Base-by-base conservation (phyloP, 2,329 filamentous ascomycete genomes). In the Bertia moriformis region DNA sequence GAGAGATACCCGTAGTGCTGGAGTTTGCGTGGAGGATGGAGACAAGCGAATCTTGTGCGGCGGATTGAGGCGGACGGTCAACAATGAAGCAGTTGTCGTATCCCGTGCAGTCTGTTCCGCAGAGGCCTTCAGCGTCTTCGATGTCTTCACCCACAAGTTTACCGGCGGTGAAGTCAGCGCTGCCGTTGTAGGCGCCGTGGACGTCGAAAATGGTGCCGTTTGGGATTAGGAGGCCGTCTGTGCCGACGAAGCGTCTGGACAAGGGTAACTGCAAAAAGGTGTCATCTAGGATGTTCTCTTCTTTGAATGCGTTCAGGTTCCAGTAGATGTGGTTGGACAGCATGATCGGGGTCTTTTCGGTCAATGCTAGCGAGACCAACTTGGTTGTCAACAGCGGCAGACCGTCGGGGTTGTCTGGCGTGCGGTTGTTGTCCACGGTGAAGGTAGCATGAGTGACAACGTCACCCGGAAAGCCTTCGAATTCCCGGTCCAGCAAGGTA, bases 81-180 rank as follows among this genome's bases (percentile, higher is more conserved):
- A 65, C 46, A 38, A 66, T 52, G 48, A 59, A 67, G 45, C 61
- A 63, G 42, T 60, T 66, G 40, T 79, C 74, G 51, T 77, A 74
- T 19, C 74, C 74, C 1, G 61, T 66, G 58, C 74, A 79, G 47
- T 61, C 63, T 33, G 57, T 63, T 14, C 74, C 74, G 49, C 74
- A 78, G 45, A 71, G 65, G n/a, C 67, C 70, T 1, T 57, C 43
- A 3, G 71, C 59, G 14, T 65, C 53, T 27, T 60, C 53, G 38
- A 71, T 58, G 45, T 73, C 70, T 37, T 63, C 54, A 22, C 73
- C 73, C 15, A 78, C 54, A 30, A 72, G 60, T 55, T 77, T 78
- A 17, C 69, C 65, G 3, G 59, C 48, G 2, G 66, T 69, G 63
- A 75, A 78, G 57, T 35, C 32, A 7, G 17, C 10, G 10, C 10